Conservation (phyloP, 164 flowering plant genomes). For the Cinnamomum micranthum region DNA sequence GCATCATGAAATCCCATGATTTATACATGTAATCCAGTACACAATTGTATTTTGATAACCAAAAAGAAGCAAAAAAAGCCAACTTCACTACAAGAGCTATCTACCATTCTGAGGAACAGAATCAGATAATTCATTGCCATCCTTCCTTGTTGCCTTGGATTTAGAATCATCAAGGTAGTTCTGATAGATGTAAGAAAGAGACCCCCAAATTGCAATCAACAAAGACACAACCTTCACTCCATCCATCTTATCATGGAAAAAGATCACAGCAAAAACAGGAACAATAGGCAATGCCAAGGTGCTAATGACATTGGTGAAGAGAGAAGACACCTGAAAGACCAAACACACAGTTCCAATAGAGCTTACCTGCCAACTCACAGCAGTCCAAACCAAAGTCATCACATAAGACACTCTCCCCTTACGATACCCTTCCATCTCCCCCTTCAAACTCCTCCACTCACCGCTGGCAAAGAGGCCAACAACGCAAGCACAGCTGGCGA, state of each 20-base stretch:
- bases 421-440: constrained; percentile 12
- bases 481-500: constrained; percentile 18
- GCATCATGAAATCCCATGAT: too few species aligned
- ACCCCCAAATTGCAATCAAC: constrained; percentile 15
- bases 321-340: constrained; percentile 14
- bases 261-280: constrained; percentile 16
- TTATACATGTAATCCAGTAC: too few species aligned
- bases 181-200: constrained; percentile 12
- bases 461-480: constrained; percentile 29
- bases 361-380: constrained; percentile 9
- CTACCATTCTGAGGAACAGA: constrained; percentile 10
- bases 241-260: constrained; percentile 22
- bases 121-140: background rate
- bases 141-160: background rate
- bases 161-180: constrained; percentile 19
- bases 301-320: constrained; percentile 11
- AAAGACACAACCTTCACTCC: constrained; percentile 21
- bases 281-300: constrained; percentile 15
- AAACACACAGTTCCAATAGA: constrained; percentile 11
- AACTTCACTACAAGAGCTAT: too few species aligned
- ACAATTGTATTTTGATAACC: too few species aligned
- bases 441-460: constrained; percentile 20
- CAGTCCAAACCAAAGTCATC: constrained; percentile 9
- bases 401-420: constrained; percentile 13
- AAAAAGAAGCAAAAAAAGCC: too few species aligned